These are phyloP conservation scores for Lasiosphaeria miniovina DNA, from an alignment of 495 filamentous ascomycete genomes.

Conservation along the genomic window DNA sequence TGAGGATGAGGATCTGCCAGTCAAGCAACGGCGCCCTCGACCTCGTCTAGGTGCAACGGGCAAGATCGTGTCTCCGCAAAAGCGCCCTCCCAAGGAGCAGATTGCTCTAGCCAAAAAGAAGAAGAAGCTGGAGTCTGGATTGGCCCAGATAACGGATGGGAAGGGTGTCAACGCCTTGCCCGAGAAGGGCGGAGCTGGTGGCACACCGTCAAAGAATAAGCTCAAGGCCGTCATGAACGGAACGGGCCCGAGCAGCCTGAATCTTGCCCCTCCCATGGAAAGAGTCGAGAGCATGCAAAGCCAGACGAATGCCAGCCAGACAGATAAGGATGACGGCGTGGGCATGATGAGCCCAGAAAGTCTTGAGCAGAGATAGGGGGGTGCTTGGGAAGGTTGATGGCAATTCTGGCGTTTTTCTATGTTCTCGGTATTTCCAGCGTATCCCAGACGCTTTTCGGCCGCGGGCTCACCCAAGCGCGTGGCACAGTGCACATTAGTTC, in stretches of 20 bases:
- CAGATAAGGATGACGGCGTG: constrained; percentile 52
- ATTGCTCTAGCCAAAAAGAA: constrained; percentile 72
- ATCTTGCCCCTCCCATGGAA: constrained; percentile 41
- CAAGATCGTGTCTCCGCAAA: constrained; percentile 86
- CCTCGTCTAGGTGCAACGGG: constrained; percentile 92
- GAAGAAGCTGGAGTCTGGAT: constrained; percentile 55
- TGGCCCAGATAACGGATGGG: constrained; percentile 42
- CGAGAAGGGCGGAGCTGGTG: constrained; percentile 35
- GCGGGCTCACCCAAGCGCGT: no score
- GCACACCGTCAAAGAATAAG: constrained; percentile 42
- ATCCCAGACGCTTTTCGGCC: no score
- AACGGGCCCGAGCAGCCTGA: constrained; percentile 15
- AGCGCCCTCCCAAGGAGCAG: constrained; percentile 76
- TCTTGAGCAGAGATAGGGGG: constrained; percentile 41
- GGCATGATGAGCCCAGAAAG: constrained; percentile 70
- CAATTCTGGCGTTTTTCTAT: background rate
- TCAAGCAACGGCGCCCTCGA: constrained; percentile 86
- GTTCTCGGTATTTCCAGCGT: no score
- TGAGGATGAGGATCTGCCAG: constrained; percentile 92
- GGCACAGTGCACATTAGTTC: no score
- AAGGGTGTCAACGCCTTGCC: constrained; percentile 35
- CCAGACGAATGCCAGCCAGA: constrained; percentile 49
- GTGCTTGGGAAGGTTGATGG: background rate
- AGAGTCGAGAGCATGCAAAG: constrained; percentile 50
- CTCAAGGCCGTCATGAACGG: constrained; percentile 33